phyloP scores from a whole-genome alignment of 495 filamentous ascomycete species.

The Lasiosphaeria ovina region DNA sequence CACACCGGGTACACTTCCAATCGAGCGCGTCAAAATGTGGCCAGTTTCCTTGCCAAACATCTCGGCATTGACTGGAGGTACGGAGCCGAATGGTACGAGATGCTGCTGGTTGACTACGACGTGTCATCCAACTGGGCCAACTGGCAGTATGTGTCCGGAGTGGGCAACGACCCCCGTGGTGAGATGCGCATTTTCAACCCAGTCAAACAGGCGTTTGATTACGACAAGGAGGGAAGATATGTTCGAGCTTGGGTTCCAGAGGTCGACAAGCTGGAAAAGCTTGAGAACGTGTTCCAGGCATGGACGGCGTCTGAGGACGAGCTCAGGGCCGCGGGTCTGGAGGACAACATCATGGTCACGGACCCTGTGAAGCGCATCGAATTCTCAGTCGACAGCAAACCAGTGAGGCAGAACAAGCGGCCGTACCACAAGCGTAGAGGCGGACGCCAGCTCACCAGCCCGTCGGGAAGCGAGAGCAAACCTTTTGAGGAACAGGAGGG shows the following conservation, averaged over 20 bases:
- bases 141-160: conserved; percentile 73
- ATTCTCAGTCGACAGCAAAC: conserved; percentile 49
- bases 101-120: conserved; percentile 67
- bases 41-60: conserved; percentile 67
- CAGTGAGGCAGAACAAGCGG: conserved; percentile 28
- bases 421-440: conserved; percentile 31
- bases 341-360: conserved; percentile 51
- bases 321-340: conserved; percentile 50
- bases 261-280: conserved; percentile 47
- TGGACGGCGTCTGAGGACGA: conserved; percentile 56
- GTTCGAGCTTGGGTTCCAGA: conserved; percentile 66
- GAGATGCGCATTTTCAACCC: conserved; percentile 69
- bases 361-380: conserved; percentile 56
- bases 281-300: conserved; percentile 61
- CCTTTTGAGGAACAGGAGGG: neutral
- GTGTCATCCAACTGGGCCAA: conserved; percentile 71
- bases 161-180: conserved; percentile 69
- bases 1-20: conserved; percentile 73
- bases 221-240: conserved; percentile 64
- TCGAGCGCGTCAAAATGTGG: conserved; percentile 68
- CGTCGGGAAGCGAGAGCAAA: neutral
- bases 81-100: conserved; percentile 77
- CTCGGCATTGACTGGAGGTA: conserved; percentile 72
- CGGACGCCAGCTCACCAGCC: neutral
- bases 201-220: conserved; percentile 67